These are phyloP conservation scores for Aspergillus sp. DNA, from an alignment of 2,329 filamentous ascomycete genomes.

Conservation along the genomic window DNA sequence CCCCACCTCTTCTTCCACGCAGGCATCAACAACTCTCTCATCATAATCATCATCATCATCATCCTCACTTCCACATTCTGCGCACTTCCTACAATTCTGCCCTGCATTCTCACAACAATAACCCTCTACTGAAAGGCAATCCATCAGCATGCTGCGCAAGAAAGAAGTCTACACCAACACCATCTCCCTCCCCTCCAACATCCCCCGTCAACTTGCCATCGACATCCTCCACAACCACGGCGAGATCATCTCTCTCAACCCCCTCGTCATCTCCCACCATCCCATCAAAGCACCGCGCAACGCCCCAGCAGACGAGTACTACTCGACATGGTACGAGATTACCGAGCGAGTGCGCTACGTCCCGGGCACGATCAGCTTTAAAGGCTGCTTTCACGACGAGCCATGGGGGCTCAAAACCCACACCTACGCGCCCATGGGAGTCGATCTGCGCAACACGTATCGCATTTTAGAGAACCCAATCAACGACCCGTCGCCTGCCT, in stretches of 20 bases:
- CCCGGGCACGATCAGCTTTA: constrained; percentile 74
- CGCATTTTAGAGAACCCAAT: constrained; percentile 67
- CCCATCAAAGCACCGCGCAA: constrained; percentile 67
- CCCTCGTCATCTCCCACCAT: constrained; percentile 72
- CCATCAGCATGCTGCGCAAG: constrained; percentile 9
- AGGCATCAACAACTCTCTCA: too few relatives aligned
- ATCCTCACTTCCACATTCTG: too few relatives aligned
- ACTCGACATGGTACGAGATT: constrained; percentile 75
- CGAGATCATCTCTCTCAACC: constrained; percentile 87
- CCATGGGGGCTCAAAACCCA: constrained; percentile 76
- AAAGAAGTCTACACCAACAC: constrained; percentile 59
- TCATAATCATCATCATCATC: too few relatives aligned
- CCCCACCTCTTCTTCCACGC: too few relatives aligned
- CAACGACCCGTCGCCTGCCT: constrained; percentile 42
- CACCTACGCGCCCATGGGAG: constrained; percentile 76
- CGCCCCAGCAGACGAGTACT: constrained; percentile 69
- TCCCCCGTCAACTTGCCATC: constrained; percentile 70
- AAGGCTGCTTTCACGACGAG: constrained; percentile 76
- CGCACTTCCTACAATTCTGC: too few relatives aligned
- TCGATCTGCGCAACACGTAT: constrained; percentile 80
- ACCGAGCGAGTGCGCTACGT: constrained; percentile 77
- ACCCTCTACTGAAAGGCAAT: too few relatives aligned
- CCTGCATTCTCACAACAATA: too few relatives aligned
- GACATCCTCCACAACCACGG: constrained; percentile 74
- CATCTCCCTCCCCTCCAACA: constrained; percentile 70